phyloP scores from a whole-genome alignment of 345 rosid species.

The Populus simonii region DNA sequence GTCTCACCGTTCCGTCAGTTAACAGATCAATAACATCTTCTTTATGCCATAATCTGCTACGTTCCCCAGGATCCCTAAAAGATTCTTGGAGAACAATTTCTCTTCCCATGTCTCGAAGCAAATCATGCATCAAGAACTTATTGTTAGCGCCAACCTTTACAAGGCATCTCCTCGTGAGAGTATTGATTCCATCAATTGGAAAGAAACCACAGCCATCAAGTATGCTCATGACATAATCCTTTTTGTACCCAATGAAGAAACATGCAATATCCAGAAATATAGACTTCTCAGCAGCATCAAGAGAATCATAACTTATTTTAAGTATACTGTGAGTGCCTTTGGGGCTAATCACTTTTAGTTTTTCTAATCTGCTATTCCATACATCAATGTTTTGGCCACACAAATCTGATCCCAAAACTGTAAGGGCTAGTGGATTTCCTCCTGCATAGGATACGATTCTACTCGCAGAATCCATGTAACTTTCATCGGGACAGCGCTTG shows the following conservation, averaged over 20 bases:
- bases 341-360: conserved; percentile 9
- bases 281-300: conserved; percentile 9
- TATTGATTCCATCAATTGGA: conserved; percentile 4
- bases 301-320: conserved; percentile 22
- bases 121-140: conserved; percentile 18
- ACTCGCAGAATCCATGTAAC: not conserved
- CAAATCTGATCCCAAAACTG: conserved; percentile 14
- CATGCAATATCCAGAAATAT: conserved; percentile 32
- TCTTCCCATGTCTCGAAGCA: conserved; percentile 28
- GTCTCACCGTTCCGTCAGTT: conserved; percentile 7
- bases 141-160: not conserved
- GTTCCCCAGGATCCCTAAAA: conserved; percentile 7
- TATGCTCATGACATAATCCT: conserved; percentile 9
- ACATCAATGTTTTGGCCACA: not conserved
- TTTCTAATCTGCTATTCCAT: conserved; percentile 17
- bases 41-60: conserved; percentile 27
- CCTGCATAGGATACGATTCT: not conserved
- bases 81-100: conserved; percentile 15
- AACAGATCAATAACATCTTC: conserved; percentile 18
- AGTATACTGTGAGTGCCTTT: conserved; percentile 7
- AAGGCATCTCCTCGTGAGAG: conserved; percentile 9
- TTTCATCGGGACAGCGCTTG: not conserved
- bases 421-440: conserved; percentile 12
- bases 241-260: conserved; percentile 15
- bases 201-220: conserved; percentile 15